Conservation (phyloP, 106 monocot species). For the Dendrobium officinale region DNA sequence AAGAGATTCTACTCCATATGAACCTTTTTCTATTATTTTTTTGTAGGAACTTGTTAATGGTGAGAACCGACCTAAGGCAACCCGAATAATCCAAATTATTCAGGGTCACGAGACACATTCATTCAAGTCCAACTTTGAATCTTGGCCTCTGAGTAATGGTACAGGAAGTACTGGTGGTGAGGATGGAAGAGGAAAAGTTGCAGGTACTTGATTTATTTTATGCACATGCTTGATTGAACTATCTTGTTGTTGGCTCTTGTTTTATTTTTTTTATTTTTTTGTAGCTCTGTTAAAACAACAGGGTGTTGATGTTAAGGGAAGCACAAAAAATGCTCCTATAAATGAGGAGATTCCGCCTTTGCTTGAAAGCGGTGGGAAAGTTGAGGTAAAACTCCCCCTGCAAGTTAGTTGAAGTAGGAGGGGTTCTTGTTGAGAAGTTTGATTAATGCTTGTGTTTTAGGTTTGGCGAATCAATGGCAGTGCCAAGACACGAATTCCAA, state of each 20-base stretch:
- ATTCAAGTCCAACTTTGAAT: slow-evolving; percentile 92
- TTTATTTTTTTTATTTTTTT: not conserved
- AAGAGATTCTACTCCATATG: not conserved
- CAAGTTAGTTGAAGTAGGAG: not conserved
- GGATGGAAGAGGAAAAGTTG: slow-evolving; percentile 96
- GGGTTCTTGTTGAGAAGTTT: not conserved
- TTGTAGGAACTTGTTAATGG: slow-evolving; percentile 55
- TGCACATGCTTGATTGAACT: not conserved
- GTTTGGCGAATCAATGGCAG: slow-evolving; percentile 83
- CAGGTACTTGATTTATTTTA: slow-evolving; percentile 44
- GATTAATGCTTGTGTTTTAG: slow-evolving; percentile 14
- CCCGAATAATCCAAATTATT: slow-evolving; percentile 70
- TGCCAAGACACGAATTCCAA: slow-evolving; percentile 66
- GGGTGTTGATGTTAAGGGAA: slow-evolving; percentile 84
- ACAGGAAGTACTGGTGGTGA: slow-evolving; percentile 44
- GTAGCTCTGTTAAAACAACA: slow-evolving; percentile 86
- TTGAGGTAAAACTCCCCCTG: slow-evolving; percentile 41
- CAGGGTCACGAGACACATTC: slow-evolving; percentile 87
- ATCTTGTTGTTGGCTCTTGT: slow-evolving; percentile 7
- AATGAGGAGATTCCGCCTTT: slow-evolving; percentile 79
- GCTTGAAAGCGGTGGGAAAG: slow-evolving; percentile 70
- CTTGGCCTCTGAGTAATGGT: slow-evolving; percentile 55
- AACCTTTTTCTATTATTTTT: not conserved
- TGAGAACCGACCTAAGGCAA: slow-evolving; percentile 67
- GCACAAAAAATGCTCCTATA: slow-evolving; percentile 47